Evolutionary conservation across 345 rosid species (phyloP).

Genomic region (Cardiospermum halicacabum): DNA sequence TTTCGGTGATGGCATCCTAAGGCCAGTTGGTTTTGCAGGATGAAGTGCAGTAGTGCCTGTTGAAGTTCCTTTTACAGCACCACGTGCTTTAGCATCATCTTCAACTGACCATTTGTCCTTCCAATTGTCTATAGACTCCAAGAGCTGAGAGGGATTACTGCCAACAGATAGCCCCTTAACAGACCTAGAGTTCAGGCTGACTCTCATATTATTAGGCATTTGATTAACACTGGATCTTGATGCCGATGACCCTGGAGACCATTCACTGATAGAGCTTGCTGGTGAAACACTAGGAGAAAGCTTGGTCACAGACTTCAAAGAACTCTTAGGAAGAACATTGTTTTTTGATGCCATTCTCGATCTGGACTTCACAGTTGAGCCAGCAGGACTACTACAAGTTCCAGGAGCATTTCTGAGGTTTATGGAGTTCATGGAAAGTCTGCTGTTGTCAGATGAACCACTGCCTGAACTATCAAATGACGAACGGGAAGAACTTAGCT

Average conservation of each 20-base stretch:
- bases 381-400: constrained; percentile 26
- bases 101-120: constrained; percentile 28
- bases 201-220: constrained; percentile 35
- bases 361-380: constrained; percentile 22
- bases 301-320: constrained; percentile 45
- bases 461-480: constrained; percentile 62
- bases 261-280: constrained; percentile 72
- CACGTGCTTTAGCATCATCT: constrained; percentile 26
- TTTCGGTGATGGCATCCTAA: constrained; percentile 92
- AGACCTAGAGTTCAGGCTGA: constrained; percentile 40
- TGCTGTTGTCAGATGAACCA: constrained; percentile 43
- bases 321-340: constrained; percentile 30
- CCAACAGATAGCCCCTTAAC: constrained; percentile 16
- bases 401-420: constrained; percentile 35
- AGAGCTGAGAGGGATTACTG: constrained; percentile 22
- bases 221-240: constrained; percentile 52
- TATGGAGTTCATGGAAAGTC: constrained; percentile 28
- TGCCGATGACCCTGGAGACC: constrained; percentile 58
- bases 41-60: constrained; percentile 24
- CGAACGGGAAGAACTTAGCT: constrained; percentile 56
- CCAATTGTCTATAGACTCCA: constrained; percentile 26
- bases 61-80: constrained; percentile 31
- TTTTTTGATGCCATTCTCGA: constrained; percentile 32
- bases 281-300: constrained; percentile 49
- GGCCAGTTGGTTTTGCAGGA: constrained; percentile 71